Conservation (phyloP, 352 stramenopile genomes). For the Globisporangium nagaii region DNA sequence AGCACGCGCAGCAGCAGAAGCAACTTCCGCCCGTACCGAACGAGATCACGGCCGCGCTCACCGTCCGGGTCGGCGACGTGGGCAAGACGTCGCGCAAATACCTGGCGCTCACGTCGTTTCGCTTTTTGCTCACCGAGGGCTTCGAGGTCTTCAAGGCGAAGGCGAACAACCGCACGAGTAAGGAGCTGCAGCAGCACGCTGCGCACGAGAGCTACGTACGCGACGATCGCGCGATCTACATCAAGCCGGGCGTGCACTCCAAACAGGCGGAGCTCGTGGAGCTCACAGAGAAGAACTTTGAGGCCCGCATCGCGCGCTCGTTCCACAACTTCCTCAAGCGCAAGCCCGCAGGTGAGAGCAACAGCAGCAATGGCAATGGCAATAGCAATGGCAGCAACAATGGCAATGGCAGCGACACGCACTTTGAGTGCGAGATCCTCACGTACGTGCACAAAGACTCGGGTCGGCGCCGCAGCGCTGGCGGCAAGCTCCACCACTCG, state of each 20-base stretch:
- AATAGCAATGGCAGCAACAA: too few relatives aligned
- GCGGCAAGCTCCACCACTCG: not conserved
- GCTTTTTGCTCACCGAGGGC: conserved; percentile 61
- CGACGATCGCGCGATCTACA: conserved; percentile 69
- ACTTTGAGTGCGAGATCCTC: conserved; percentile 68
- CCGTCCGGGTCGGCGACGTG: conserved; percentile 74
- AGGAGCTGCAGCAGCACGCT: conserved; percentile 36
- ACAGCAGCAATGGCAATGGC: not conserved
- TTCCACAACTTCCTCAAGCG: conserved; percentile 80
- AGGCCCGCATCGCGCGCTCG: conserved; percentile 56
- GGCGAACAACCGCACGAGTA: conserved; percentile 46
- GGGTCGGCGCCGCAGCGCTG: not conserved
- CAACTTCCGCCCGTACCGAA: conserved; percentile 31
- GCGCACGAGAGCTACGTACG: conserved; percentile 42
- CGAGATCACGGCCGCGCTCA: conserved; percentile 57
- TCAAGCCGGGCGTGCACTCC: conserved; percentile 64
- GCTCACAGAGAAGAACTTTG: conserved; percentile 60
- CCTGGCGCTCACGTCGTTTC: conserved; percentile 49
- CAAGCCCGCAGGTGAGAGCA: conserved; percentile 28
- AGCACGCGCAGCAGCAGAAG: conserved; percentile 1
- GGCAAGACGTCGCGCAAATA: conserved; percentile 67
- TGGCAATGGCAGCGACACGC: conserved; percentile 10
- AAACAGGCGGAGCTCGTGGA: conserved; percentile 79
- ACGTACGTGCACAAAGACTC: conserved; percentile 66
- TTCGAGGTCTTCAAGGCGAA: conserved; percentile 74